These are phyloP conservation scores for Xylaria sp. DNA, from an alignment of 2,329 filamentous ascomycete genomes.

Conservation along the genomic window DNA sequence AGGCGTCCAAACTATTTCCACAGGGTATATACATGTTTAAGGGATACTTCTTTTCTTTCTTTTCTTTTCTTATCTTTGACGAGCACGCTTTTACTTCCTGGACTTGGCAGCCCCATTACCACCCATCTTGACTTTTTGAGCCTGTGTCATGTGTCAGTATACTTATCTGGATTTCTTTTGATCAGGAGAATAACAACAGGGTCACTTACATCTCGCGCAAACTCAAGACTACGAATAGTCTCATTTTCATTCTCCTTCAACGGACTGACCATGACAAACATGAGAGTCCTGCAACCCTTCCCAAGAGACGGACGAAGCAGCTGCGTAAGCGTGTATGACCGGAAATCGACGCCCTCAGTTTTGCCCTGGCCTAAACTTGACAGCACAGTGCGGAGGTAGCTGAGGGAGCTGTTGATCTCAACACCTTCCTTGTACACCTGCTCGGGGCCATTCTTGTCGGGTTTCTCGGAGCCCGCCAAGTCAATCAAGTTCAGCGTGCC, in stretches of 20 bases:
- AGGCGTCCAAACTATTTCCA: slow-evolving; percentile 18
- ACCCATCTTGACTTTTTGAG: slow-evolving; percentile 50
- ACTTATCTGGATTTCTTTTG: neutral
- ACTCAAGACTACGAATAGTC: slow-evolving; percentile 93
- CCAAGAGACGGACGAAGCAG: slow-evolving; percentile 93
- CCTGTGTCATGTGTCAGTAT: slow-evolving; percentile 36
- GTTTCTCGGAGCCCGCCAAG: slow-evolving; percentile 92
- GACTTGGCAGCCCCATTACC: slow-evolving; percentile 40
- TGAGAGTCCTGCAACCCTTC: slow-evolving; percentile 95
- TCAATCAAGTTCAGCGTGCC: slow-evolving; percentile 96
- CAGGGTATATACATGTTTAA: slow-evolving; percentile 33
- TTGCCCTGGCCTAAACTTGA: slow-evolving; percentile 87
- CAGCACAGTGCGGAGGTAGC: slow-evolving; percentile 93
- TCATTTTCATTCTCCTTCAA: slow-evolving; percentile 90
- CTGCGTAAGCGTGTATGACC: slow-evolving; percentile 97
- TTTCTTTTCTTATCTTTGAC: neutral
- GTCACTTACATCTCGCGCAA: slow-evolving; percentile 84
- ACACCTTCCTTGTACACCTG: slow-evolving; percentile 93
- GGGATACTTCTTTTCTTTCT: slow-evolving; percentile 10
- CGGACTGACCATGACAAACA: slow-evolving; percentile 99
- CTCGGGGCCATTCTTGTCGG: slow-evolving; percentile 74
- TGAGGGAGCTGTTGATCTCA: slow-evolving; percentile 95
- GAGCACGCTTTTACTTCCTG: slow-evolving; percentile 37
- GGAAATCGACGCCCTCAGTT: slow-evolving; percentile 85
- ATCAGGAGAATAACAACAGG: no score